A percentile compares a stretch with the other conserved stretches of the same genome.
phyloP scores from a whole-genome alignment of 2,329 filamentous ascomycete genomes.

The Claviceps lovelessii region DNA sequence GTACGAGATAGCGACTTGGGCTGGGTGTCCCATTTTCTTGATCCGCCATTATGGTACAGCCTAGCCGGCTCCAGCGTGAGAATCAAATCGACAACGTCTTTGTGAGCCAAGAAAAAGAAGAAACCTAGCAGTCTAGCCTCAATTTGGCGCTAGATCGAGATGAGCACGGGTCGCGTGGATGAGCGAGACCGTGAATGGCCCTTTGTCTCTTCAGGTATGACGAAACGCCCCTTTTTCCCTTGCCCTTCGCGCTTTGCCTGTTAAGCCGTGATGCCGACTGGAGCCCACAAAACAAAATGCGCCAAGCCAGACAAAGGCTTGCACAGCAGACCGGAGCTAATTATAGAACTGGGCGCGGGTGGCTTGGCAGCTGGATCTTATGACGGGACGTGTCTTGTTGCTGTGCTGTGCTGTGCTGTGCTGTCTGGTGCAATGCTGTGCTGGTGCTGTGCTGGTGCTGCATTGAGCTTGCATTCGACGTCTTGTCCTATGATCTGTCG shows the following conservation, averaged over 20 bases:
- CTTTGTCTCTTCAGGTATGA: not conserved
- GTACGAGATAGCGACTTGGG: not conserved
- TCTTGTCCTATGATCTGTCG: too few relatives aligned
- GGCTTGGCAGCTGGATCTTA: not conserved
- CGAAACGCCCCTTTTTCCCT: not conserved
- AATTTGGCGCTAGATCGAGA: not conserved
- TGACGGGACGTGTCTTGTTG: not conserved
- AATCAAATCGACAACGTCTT: not conserved
- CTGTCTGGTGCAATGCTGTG: not conserved
- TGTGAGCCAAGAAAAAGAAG: not conserved
- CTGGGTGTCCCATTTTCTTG: not conserved
- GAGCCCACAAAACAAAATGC: not conserved
- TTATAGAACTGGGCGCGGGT: constrained; percentile 1
- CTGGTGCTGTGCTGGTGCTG: not conserved
- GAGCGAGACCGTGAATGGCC: not conserved
- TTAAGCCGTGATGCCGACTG: constrained; percentile 3
- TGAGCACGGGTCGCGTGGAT: not conserved
- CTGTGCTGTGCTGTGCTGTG: not conserved
- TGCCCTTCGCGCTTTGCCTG: not conserved
- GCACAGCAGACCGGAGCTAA: not conserved
- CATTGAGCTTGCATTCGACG: too few relatives aligned
- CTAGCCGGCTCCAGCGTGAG: not conserved
- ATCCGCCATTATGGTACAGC: not conserved
- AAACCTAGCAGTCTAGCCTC: not conserved
- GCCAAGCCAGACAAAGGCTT: not conserved